These are phyloP conservation scores for Cochlearia excelsa DNA, from an alignment of 345 rosid species.

Conservation along the genomic window DNA sequence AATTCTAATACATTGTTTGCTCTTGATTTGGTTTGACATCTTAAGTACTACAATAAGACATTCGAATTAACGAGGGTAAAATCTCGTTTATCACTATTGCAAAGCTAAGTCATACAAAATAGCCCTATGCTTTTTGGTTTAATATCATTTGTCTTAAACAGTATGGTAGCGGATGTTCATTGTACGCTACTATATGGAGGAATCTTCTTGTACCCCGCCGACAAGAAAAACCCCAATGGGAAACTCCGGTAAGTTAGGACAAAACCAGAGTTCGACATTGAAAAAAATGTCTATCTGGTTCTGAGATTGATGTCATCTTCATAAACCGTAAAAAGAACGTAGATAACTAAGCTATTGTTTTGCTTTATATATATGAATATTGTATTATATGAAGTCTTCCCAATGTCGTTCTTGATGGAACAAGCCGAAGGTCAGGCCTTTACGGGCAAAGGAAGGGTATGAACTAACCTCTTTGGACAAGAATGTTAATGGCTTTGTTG, in stretches of 20 bases:
- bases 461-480: slow-evolving; percentile 7
- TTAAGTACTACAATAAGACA: no score
- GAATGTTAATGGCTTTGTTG: no score
- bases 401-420: slow-evolving; percentile 96
- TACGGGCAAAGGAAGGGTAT: slow-evolving; percentile 80
- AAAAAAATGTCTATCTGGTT: no score
- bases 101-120: no score
- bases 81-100: no score
- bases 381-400: slow-evolving; percentile 94
- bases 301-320: no score
- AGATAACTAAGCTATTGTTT: slow-evolving; percentile 7
- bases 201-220: slow-evolving; percentile 91
- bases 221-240: slow-evolving; percentile 90
- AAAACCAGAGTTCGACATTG: no score
- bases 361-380: slow-evolving; percentile 34
- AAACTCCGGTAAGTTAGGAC: slow-evolving; percentile 74
- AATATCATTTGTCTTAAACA: slow-evolving; percentile 29
- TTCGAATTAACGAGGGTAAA: no score
- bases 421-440: slow-evolving; percentile 97
- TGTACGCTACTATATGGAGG: slow-evolving; percentile 96
- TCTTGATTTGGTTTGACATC: no score
- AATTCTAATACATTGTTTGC: no score
- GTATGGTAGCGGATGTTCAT: slow-evolving; percentile 99
- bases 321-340: not conserved
- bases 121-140: not conserved